phyloP scores from a whole-genome alignment of 305 asterid genomes.

The Fraxinus velutina region DNA sequence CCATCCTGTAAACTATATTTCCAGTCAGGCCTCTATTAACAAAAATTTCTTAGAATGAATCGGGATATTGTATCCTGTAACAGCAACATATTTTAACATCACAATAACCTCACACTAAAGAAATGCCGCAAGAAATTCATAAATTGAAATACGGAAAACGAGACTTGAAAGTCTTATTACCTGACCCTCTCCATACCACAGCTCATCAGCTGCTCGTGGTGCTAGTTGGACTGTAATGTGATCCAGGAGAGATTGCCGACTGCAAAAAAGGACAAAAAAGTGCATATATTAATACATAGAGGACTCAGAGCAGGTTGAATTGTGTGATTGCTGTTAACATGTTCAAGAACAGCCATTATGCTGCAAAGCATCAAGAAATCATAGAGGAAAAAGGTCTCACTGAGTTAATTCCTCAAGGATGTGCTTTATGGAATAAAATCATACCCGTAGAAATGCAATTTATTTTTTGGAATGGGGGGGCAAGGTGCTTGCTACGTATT shows the following conservation, averaged over 20 bases:
- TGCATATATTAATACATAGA: neutral
- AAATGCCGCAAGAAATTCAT: constrained; percentile 5
- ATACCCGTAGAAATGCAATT: neutral
- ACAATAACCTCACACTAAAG: constrained; percentile 4
- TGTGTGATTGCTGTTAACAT: neutral
- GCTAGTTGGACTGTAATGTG: constrained; percentile 91
- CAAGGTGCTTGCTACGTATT: neutral
- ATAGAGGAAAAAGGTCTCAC: neutral
- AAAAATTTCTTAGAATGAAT: neutral
- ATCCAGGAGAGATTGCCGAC: constrained; percentile 93
- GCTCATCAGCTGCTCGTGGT: constrained; percentile 99
- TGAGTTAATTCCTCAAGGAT: neutral
- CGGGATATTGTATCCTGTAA: neutral
- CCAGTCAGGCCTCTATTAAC: neutral
- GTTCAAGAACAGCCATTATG: neutral
- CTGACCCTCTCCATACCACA: constrained; percentile 79
- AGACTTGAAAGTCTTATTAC: constrained; percentile 35
- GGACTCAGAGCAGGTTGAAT: neutral
- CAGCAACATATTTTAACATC: neutral
- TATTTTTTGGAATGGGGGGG: neutral
- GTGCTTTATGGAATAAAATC: neutral
- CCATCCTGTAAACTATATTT: neutral
- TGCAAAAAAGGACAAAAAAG: constrained; percentile 26
- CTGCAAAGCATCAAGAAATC: neutral
- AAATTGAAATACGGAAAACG: constrained; percentile 1